Base-by-base conservation (phyloP, 768 basidiomycete species). In the Postia placenta region DNA sequence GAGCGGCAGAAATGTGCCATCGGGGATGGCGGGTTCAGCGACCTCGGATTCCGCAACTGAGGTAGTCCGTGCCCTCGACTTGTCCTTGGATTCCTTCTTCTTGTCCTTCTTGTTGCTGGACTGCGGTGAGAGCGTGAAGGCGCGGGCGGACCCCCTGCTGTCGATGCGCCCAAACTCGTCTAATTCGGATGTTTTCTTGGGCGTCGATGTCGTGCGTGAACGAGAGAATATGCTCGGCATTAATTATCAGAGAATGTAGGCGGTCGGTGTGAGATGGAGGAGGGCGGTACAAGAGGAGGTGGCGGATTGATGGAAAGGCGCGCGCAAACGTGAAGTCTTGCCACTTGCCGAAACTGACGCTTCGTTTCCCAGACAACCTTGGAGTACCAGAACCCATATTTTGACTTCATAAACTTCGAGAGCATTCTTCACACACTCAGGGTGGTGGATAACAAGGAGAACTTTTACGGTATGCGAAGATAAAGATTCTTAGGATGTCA, bases 201-300 rank as follows among this genome's bases (percentile, higher is more conserved):
- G 69, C 2, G 77, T 76, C 19, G 84, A 84, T 48, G 70, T 73
- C 42, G 83, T 83, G 45, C 85, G 76, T 54, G 80, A 63, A 57
- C 84, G 79, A 64, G 85, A 84, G 68, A 87, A 87, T 68, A 86
- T 62, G 66, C 80, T 83, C 71, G 78, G 83, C 84, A 87, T 86
- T 69, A 74, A 65, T 54, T 49, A 45, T 49, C 47, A 51, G 52
- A 50, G 54, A 30, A 38, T 30, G 47, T 42, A 40, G 25, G 42
- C n/a, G 20, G 39, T 19, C 23, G 45, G 49, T 33, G 52, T 47
- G 44, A 46, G 48, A 39, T 50, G 20, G 38, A 6, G 38, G 37
- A 50, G 40, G 53, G 53, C 40, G 42, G 50, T 49, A 42, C 50
- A 25, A 15, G 40, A 40, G 3, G 12, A 27, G 23, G 17, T 26